A percentile compares a stretch with the other conserved stretches of the same genome.
Conservation (phyloP, 2,329 filamentous ascomycete genomes). For the Pyrenophora tritici-repentis region DNA sequence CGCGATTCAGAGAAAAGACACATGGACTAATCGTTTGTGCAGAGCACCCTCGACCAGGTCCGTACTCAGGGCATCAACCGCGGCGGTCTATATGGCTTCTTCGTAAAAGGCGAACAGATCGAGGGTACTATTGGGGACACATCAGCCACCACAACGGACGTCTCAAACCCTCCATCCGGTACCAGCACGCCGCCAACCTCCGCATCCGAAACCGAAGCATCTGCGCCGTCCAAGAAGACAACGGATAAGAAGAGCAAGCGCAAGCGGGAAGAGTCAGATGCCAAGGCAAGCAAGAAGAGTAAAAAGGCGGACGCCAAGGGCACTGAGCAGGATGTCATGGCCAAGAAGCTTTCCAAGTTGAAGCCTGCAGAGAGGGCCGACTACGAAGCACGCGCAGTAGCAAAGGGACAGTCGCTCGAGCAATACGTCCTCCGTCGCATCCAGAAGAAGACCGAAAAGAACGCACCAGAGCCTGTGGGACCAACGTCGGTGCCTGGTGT, state of each 20-base stretch:
- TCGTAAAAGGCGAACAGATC: conserved; percentile 80
- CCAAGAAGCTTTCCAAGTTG: conserved; percentile 35
- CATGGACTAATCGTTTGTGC: conserved; percentile 46
- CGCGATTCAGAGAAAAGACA: not conserved
- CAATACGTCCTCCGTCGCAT: conserved; percentile 43
- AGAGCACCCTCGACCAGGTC: conserved; percentile 59
- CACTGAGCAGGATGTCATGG: conserved; percentile 16
- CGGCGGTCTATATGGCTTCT: conserved; percentile 76
- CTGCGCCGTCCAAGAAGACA: conserved; percentile 10
- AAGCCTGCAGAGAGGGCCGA: conserved; percentile 33
- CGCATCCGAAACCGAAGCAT: conserved; percentile 26
- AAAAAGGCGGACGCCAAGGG: conserved; percentile 19
- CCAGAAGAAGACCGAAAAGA: conserved; percentile 39
- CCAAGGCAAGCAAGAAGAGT: conserved; percentile 15
- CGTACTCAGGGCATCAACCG: conserved; percentile 53
- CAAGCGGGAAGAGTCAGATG: conserved; percentile 27
- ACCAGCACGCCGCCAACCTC: conserved; percentile 39
- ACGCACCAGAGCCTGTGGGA: conserved; percentile 2
- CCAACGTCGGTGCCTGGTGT: not conserved
- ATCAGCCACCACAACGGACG: conserved; percentile 24
- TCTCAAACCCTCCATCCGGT: conserved; percentile 22
- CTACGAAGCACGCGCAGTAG: conserved; percentile 43
- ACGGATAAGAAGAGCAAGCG: conserved; percentile 33
- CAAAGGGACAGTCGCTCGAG: conserved; percentile 47
- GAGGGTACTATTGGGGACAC: conserved; percentile 67